phyloP scores from a whole-genome alignment of 495 filamentous ascomycete species.

The Neurospora sp. region DNA sequence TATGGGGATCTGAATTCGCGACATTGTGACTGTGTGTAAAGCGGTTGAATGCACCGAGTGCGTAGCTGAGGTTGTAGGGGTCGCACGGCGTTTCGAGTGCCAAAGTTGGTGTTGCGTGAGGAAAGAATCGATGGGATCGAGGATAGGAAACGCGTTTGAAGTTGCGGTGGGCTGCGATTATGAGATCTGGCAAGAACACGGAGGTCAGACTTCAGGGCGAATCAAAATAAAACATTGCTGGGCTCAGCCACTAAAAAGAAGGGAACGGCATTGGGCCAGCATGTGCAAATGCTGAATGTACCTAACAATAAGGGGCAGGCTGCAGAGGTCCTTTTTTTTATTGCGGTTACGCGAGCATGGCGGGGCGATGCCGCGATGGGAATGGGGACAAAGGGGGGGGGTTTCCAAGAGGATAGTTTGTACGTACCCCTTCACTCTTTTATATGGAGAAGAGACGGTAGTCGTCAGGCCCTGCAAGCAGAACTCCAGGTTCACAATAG shows the following conservation, averaged over 20 bases:
- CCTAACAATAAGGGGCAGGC: not conserved
- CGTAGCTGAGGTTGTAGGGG: not conserved
- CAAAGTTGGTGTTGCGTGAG: not conserved
- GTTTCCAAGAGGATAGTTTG: not conserved
- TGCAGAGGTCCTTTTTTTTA: not conserved
- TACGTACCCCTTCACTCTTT: not conserved
- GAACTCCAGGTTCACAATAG: not conserved
- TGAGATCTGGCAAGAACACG: conserved; percentile 23
- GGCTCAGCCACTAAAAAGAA: not conserved
- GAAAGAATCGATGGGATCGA: not conserved
- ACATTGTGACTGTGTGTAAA: conserved; percentile 44
- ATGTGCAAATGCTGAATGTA: not conserved
- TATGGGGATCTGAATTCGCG: conserved; percentile 80
- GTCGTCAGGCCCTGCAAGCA: not conserved
- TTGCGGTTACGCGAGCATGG: not conserved
- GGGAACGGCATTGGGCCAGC: not conserved
- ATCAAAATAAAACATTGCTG: conserved; percentile 13
- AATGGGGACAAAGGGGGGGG: not conserved
- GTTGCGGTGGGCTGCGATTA: not conserved
- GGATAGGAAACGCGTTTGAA: not conserved
- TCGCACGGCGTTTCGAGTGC: not conserved
- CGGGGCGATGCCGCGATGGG: not conserved
- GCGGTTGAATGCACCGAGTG: not conserved
- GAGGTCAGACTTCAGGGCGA: conserved; percentile 9
- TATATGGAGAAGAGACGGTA: not conserved